Conservation (phyloP, 2,329 filamentous ascomycete genomes). For the Colletotrichum lindemuthianum region DNA sequence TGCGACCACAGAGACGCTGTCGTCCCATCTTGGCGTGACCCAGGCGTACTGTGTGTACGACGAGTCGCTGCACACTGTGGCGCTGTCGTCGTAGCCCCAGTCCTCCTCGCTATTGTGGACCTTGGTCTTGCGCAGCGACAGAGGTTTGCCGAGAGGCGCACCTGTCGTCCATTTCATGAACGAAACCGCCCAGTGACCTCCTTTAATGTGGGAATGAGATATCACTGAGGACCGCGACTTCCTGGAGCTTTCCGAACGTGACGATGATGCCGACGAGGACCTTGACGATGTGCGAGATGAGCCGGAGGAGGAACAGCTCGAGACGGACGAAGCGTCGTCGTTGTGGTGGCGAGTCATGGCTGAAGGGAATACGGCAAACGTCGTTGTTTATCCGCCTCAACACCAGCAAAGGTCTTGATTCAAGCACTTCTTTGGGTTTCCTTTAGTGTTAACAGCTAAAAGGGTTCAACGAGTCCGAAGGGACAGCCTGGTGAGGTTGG, state of each 20-base stretch:
- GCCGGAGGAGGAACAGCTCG: conserved; percentile 29
- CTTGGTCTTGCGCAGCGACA: conserved; percentile 32
- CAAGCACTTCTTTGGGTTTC: too few relatives aligned
- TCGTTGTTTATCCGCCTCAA: too few relatives aligned
- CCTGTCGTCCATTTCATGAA: conserved; percentile 36
- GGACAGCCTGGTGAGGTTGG: too few relatives aligned
- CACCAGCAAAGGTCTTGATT: too few relatives aligned
- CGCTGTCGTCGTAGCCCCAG: conserved; percentile 27
- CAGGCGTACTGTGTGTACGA: conserved; percentile 31
- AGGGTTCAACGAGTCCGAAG: too few relatives aligned
- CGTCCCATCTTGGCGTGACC: conserved; percentile 32
- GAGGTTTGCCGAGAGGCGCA: conserved; percentile 22
- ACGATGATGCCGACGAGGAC: conserved; percentile 21
- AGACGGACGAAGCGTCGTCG: conserved; percentile 26
- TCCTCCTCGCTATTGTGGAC: conserved; percentile 20
- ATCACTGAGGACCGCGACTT: conserved; percentile 32
- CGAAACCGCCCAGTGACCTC: conserved; percentile 29
- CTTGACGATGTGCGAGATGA: conserved; percentile 30
- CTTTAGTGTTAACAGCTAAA: too few relatives aligned
- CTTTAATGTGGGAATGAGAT: conserved; percentile 32
- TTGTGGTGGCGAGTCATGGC: conserved; percentile 27
- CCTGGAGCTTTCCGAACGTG: conserved; percentile 32
- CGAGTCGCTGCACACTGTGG: conserved; percentile 22
- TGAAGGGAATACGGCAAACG: too few relatives aligned
- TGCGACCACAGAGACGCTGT: conserved; percentile 32